Evolutionary conservation across 2,329 filamentous ascomycete species (phyloP), one percentile per base, ranked within the genome.

Genomic region (Fusarium sororula): DNA sequence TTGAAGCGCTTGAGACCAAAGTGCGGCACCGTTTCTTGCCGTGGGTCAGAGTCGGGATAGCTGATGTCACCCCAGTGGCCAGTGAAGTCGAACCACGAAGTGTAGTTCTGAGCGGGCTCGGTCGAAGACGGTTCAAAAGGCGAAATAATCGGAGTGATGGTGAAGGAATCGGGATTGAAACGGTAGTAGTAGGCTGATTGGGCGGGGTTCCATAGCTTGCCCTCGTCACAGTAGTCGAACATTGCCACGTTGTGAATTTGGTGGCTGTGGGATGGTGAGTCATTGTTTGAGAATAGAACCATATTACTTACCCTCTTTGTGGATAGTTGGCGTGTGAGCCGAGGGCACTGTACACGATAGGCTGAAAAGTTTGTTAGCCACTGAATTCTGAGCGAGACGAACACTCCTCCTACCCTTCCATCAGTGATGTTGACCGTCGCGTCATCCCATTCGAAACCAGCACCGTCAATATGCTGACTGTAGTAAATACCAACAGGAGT

Each of bases 271-370:
- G 4, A 13, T 28, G 13, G 47, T 78, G 2, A 75, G 58, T 18
- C 37, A 17, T 5, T 5, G 4, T 22, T 26, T 9, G 13, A 28
- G 45, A 22, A 22, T 15, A 22, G 24, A 28, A 11, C 26, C 6
- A 28, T 28, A 47, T 11, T 22, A 28, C 45, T 15, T 47, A 82
- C 81, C 81, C 81, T 24, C 68, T 13, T 13, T 72, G 55, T 17
- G 73, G 63, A 53, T 82, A 83, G 20, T 82, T 83, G 28, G 82
- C 82, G 37, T 83, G 82, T 2, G 82, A 81, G 6, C 82, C 82
- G 9, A 70, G 73, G 10, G 79, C 82, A 39, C 82, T 83, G 30
- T 81, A 83, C 1, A 80, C 78, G 12, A 80, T 50, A 13, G 82
- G 81, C 80, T 83, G n/a, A 3, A 10, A 45, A 11, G 14, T 66